These are phyloP conservation scores for Yamadazyma olivae DNA, from an alignment of 805 yeast species.

Conservation along the genomic window DNA sequence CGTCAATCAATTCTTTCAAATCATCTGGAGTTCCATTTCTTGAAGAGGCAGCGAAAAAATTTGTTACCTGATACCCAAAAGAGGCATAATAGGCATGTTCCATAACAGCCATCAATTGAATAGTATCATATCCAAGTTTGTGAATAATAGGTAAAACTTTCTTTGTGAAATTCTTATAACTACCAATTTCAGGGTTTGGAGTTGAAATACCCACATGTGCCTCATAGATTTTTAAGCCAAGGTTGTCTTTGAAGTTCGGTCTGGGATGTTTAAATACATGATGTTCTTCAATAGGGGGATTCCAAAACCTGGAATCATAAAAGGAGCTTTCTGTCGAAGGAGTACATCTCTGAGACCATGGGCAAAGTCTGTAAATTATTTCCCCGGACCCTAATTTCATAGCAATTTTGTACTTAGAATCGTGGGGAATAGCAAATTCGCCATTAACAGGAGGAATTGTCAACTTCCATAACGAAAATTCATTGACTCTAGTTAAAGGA, in stretches of 20 bases:
- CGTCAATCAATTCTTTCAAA: conserved; percentile 82
- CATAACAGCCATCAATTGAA: conserved; percentile 97
- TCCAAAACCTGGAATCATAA: conserved; percentile 93
- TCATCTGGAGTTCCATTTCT: conserved; percentile 96
- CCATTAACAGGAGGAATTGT: conserved; percentile 57
- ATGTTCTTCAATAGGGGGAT: conserved; percentile 49
- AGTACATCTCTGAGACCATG: conserved; percentile 85
- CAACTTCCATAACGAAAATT: conserved; percentile 69
- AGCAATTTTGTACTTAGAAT: conserved; percentile 70
- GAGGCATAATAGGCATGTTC: conserved; percentile 98
- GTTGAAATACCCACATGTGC: conserved; percentile 95
- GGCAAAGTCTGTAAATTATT: conserved; percentile 76
- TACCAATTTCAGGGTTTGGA: conserved; percentile 80
- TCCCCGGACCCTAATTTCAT: conserved; percentile 67
- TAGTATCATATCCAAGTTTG: conserved; percentile 84
- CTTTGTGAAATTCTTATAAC: conserved; percentile 79
- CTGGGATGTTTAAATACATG: conserved; percentile 63
- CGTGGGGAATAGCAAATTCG: conserved; percentile 71
- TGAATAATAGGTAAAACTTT: conserved; percentile 82
- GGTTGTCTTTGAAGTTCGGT: conserved; percentile 48
- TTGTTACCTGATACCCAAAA: conserved; percentile 95
- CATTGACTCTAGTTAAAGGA: conserved; percentile 51
- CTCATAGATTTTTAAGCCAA: conserved; percentile 76
- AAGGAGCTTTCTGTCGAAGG: conserved; percentile 52
- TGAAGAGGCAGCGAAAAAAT: conserved; percentile 85